phyloP scores from a whole-genome alignment of 345 rosid genomes.

The Streptanthus diversifolius region DNA sequence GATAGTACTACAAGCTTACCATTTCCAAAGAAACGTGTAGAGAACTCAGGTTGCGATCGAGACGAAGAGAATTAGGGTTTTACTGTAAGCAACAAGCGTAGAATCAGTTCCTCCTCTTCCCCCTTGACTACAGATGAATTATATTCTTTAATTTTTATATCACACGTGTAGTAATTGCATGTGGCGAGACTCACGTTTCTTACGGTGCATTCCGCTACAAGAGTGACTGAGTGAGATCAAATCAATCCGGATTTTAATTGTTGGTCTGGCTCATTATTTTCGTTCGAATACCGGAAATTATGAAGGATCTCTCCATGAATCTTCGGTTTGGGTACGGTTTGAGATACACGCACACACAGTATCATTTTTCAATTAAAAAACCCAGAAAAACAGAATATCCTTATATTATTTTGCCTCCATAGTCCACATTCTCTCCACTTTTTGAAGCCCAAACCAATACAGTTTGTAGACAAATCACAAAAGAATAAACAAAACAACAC shows the following conservation, averaged over 20 bases:
- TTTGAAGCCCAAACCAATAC: constrained; percentile 1
- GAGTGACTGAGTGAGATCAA: no score
- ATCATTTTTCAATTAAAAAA: background rate
- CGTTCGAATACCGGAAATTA: background rate
- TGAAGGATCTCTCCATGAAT: background rate
- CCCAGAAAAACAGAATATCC: background rate
- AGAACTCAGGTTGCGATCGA: constrained; percentile 6
- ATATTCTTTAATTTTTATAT: background rate
- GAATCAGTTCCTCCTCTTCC: background rate
- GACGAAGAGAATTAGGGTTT: constrained; percentile 30
- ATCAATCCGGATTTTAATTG: background rate
- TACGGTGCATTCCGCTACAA: background rate
- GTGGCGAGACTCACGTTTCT: constrained; percentile 15
- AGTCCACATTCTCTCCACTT: background rate
- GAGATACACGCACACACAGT: no score
- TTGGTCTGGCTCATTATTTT: background rate
- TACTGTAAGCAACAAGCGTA: constrained; percentile 9
- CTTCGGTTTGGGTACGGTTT: background rate
- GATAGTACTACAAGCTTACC: constrained; percentile 17
- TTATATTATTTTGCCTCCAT: constrained; percentile 3
- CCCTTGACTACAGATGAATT: constrained; percentile 14
- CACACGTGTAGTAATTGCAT: background rate
- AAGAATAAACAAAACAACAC: constrained; percentile 23
- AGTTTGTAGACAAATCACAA: constrained; percentile 20
- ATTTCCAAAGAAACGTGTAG: constrained; percentile 12